These are phyloP conservation scores for Magnusiomyces magnusii DNA, from an alignment of 1,139 yeast genomes.

Conservation along the genomic window DNA sequence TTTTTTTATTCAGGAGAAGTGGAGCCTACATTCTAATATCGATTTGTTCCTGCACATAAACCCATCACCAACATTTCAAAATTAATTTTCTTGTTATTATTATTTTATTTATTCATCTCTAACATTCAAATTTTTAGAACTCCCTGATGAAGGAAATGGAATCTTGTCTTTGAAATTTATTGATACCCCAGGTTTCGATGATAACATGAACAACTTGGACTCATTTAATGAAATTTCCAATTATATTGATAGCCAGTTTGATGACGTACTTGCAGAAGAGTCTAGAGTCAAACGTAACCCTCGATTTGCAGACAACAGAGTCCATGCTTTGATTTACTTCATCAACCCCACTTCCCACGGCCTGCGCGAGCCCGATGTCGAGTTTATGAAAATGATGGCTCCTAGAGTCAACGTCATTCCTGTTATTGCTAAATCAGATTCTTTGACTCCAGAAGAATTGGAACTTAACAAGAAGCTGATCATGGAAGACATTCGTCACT, in stretches of 20 bases:
- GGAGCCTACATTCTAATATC: background rate
- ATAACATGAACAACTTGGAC: slow-evolving; percentile 55
- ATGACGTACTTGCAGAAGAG: slow-evolving; percentile 89
- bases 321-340: slow-evolving; percentile 64
- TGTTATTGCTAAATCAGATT: slow-evolving; percentile 78
- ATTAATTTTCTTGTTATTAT: background rate
- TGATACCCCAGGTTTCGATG: slow-evolving; percentile 80
- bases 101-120: background rate
- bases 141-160: slow-evolving; percentile 57
- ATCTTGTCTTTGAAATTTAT: slow-evolving; percentile 56
- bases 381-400: slow-evolving; percentile 70
- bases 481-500: slow-evolving; percentile 69
- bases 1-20: background rate
- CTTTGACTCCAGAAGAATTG: slow-evolving; percentile 73
- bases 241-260: slow-evolving; percentile 84
- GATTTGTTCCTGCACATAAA: background rate
- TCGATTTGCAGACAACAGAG: slow-evolving; percentile 65
- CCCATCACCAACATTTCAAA: background rate
- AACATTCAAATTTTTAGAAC: slow-evolving; percentile 18
- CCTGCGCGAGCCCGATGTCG: slow-evolving; percentile 63
- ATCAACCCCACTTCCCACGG: slow-evolving; percentile 76
- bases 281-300: slow-evolving; percentile 88
- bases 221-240: slow-evolving; percentile 62
- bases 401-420: slow-evolving; percentile 84
- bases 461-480: slow-evolving; percentile 57